Base-by-base conservation (phyloP, 2,329 filamentous ascomycete species). In the Chaetoscypha palmicola region DNA sequence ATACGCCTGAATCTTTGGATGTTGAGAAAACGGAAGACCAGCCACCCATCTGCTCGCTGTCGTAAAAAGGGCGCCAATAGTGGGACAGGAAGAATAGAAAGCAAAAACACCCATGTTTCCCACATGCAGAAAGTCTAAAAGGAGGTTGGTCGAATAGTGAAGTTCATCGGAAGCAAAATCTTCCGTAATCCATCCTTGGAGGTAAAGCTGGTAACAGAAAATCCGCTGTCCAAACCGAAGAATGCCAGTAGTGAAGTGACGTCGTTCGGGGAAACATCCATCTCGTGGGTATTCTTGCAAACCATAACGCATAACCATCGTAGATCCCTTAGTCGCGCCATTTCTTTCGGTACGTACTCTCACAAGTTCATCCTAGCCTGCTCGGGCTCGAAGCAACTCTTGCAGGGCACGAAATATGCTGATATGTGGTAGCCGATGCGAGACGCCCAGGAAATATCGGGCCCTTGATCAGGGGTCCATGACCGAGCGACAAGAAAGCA, bases 71-170 rank as follows among this genome's bases (percentile, higher is more conserved):
- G 48, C 51, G 49, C 46, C 54, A 48, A 50, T 58, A 57, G 50
- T 60, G 49, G 52, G 53, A 60, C 57, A 60, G 57, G 50, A 56
- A 59, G 47, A 58, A 56, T 57, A 56, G 56, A 56, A 59, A 61
- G 53, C 48, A 59, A 59, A n/a, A 28, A 53, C 43, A 49, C 46
- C 55, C 53, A 53, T 24, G 32, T 52, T 53, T 53, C 55, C 51
- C 38, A 54, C 54, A 60, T 60, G 56, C 54, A 58, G 55, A 58
- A 57, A 58, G 48, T 60, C 57, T 60, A 59, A 57, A 59, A 56
- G 44, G 48, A 56, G 50, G 49, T 51, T 52, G 41, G 48, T 50
- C 43, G 49, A 58, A 54, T 49, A 31, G 48, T 49, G 47, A 41
- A 49, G 48, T 47, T 47, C 47, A 41, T 52, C 51, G 41, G 53